A percentile compares a stretch with the other conserved stretches of the same genome.
These are phyloP conservation scores for Talaromyces sp. DNA, from an alignment of 2,329 filamentous ascomycete species.

Conservation along the genomic window DNA sequence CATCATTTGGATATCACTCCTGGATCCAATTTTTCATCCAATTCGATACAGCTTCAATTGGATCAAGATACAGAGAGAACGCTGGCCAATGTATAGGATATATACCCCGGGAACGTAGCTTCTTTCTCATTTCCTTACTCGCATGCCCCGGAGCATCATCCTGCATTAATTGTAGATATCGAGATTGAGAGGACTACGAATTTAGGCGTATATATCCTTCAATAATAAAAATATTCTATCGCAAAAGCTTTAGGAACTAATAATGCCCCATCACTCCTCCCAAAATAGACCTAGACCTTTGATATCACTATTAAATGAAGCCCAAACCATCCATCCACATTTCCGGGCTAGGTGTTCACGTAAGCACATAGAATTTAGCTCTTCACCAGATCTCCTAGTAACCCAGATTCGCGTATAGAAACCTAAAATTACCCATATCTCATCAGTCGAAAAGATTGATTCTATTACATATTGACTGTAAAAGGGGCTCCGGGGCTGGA, in stretches of 20 bases:
- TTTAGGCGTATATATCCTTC: slow-evolving; percentile 7
- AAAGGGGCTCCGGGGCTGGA: no score
- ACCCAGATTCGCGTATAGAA: slow-evolving; percentile 17
- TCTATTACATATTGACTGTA: no score
- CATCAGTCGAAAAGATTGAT: slow-evolving; percentile 8
- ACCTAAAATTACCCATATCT: slow-evolving; percentile 18
- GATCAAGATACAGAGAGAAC: slow-evolving; percentile 2
- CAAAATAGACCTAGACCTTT: not conserved
- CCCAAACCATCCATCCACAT: not conserved
- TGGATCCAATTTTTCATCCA: not conserved
- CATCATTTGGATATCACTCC: not conserved
- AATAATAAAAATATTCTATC: not conserved
- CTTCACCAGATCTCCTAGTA: slow-evolving; percentile 16
- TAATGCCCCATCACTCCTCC: not conserved
- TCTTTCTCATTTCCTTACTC: not conserved
- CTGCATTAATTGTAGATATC: not conserved
- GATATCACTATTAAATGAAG: not conserved
- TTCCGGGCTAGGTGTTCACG: not conserved
- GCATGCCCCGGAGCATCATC: not conserved
- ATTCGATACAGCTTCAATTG: slow-evolving; percentile 7
- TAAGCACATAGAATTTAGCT: slow-evolving; percentile 1
- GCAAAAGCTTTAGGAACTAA: not conserved
- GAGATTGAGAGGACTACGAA: not conserved
- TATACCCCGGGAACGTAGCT: not conserved
- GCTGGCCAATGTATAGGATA: slow-evolving; percentile 11